These are phyloP conservation scores for Theileria luwenshuni DNA, from an alignment of 169 alveolate species.

Conservation along the genomic window DNA sequence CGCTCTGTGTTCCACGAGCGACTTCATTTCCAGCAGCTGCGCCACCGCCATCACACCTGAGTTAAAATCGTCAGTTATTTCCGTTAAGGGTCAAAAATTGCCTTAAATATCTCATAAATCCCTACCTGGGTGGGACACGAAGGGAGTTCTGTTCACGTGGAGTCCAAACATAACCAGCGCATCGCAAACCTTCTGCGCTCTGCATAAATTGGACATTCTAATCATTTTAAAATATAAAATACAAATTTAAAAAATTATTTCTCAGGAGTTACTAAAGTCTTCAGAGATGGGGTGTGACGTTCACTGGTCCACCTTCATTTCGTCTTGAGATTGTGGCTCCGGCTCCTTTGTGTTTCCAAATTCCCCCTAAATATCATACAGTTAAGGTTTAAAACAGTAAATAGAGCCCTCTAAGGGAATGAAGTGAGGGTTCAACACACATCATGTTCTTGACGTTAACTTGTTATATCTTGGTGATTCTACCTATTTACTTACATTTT, in stretches of 20 bases:
- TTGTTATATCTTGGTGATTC: no score
- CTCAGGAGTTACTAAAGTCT: neutral
- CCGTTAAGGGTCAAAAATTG: neutral
- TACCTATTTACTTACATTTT: slow-evolving; percentile 45
- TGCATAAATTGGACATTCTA: neutral
- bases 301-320: slow-evolving; percentile 11
- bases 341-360: slow-evolving; percentile 9
- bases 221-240: slow-evolving; percentile 31
- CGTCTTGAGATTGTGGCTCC: slow-evolving; percentile 15
- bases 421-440: no score
- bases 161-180: slow-evolving; percentile 79
- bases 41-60: slow-evolving; percentile 81
- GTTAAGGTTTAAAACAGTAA: no score
- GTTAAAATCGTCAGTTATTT: neutral
- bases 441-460: no score
- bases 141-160: slow-evolving; percentile 74
- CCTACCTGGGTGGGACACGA: slow-evolving; percentile 81
- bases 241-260: neutral
- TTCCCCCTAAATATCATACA: slow-evolving; percentile 25
- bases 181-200: slow-evolving; percentile 71
- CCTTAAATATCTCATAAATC: neutral
- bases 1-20: slow-evolving; percentile 79
- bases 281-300: slow-evolving; percentile 26
- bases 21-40: slow-evolving; percentile 78
- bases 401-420: no score